Conservation (phyloP, 2,329 filamentous ascomycete species). For the Neophaeococcomyces mojaviensis region DNA sequence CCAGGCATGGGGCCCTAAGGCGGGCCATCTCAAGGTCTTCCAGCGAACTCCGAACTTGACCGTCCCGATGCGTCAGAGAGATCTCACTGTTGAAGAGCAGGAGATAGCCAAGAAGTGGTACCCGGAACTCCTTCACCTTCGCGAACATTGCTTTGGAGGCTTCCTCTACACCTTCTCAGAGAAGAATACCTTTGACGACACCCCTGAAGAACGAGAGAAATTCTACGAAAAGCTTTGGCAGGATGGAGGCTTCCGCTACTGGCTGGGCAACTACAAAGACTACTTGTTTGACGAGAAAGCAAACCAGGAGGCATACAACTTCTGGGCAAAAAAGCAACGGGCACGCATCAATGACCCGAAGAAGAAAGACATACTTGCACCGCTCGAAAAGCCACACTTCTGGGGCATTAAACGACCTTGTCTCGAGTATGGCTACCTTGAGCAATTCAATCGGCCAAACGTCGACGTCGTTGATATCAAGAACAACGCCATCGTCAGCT, state of each 20-base stretch:
- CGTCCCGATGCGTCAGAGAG: constrained; percentile 51
- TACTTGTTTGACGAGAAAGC: constrained; percentile 39
- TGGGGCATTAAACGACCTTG: constrained; percentile 48
- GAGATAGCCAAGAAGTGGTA: constrained; percentile 37
- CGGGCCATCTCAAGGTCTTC: constrained; percentile 44
- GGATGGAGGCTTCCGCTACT: constrained; percentile 47
- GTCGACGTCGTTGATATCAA: constrained; percentile 43
- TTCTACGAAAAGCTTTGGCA: constrained; percentile 45
- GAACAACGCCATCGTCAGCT: constrained; percentile 34
- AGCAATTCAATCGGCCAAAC: constrained; percentile 41
- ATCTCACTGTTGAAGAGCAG: constrained; percentile 44
- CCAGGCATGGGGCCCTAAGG: constrained; percentile 51
- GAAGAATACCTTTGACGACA: constrained; percentile 44
- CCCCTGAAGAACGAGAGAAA: constrained; percentile 30
- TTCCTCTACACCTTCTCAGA: constrained; percentile 54
- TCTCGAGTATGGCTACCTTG: constrained; percentile 46
- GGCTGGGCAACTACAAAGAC: constrained; percentile 48
- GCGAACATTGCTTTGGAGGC: constrained; percentile 32
- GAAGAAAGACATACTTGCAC: constrained; percentile 47
- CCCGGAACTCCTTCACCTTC: constrained; percentile 17
- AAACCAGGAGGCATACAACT: constrained; percentile 48
- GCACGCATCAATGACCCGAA: constrained; percentile 44
- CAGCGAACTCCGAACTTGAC: constrained; percentile 61
- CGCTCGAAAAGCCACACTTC: constrained; percentile 44
- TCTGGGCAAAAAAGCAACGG: constrained; percentile 49